A percentile compares a stretch with the other conserved stretches of the same genome.
phyloP scores from a whole-genome alignment of 768 basidiomycete species.

The Lentinula sp. region DNA sequence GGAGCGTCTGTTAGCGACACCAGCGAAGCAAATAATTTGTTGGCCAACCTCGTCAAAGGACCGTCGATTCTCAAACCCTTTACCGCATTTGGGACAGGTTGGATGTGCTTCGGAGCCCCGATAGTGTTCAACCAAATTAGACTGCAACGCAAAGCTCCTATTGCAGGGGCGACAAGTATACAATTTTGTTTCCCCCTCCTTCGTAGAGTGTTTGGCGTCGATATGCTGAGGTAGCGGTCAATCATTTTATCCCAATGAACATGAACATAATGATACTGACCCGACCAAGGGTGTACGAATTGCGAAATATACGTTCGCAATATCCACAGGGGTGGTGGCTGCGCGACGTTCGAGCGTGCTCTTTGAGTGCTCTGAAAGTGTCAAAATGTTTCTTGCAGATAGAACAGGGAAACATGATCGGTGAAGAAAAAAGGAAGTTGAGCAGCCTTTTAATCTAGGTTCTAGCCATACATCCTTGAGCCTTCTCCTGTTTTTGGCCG shows the following conservation, averaged over 20 bases:
- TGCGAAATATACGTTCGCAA: neutral
- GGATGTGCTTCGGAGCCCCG: conserved; percentile 2
- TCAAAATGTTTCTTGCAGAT: neutral
- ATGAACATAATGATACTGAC: neutral
- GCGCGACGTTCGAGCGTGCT: neutral
- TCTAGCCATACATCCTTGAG: neutral
- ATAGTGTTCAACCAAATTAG: neutral
- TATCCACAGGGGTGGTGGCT: neutral
- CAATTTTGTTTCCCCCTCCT: no score
- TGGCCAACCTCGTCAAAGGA: neutral
- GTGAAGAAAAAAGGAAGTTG: neutral
- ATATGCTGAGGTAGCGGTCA: neutral
- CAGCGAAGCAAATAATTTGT: no score
- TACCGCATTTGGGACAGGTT: neutral
- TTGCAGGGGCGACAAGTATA: neutral
- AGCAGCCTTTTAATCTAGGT: neutral
- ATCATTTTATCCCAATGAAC: neutral
- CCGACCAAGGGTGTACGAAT: neutral
- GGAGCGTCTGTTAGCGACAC: neutral
- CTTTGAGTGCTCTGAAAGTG: neutral
- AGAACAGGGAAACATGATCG: neutral
- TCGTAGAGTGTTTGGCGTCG: neutral
- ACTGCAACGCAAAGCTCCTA: neutral
- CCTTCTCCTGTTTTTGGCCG: neutral
- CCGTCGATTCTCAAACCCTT: neutral